phyloP scores from a whole-genome alignment of 352 stramenopile genomes.

The Pythium grandisporangium region DNA sequence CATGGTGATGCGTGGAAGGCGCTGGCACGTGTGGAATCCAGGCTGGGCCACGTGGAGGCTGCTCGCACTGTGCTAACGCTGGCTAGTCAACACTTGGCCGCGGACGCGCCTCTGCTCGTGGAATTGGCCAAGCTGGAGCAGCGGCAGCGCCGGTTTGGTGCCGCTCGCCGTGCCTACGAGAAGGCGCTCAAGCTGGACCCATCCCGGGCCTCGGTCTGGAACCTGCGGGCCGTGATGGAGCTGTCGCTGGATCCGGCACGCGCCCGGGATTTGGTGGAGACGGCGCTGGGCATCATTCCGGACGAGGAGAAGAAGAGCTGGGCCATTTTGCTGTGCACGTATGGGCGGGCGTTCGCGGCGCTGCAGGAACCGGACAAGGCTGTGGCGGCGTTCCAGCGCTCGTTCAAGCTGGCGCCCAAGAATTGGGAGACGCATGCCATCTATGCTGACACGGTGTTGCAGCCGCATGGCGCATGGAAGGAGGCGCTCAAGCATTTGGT shows the following conservation, averaged over 20 bases:
- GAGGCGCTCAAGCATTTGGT: conserved; percentile 70
- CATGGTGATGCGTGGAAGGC: conserved; percentile 58
- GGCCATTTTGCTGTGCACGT: conserved; percentile 82
- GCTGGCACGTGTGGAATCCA: conserved; percentile 53
- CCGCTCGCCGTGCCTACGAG: conserved; percentile 52
- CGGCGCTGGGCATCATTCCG: conserved; percentile 48
- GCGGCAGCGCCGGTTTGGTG: conserved; percentile 41
- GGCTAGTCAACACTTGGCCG: conserved; percentile 57
- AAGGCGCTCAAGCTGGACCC: conserved; percentile 67
- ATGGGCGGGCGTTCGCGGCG: conserved; percentile 59
- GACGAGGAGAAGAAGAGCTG: conserved; percentile 77
- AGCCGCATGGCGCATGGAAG: conserved; percentile 57
- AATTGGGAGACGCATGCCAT: conserved; percentile 84
- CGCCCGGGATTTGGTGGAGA: conserved; percentile 70
- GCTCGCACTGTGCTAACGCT: conserved; percentile 54
- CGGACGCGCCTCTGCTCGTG: conserved; percentile 58
- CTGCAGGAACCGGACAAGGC: conserved; percentile 64
- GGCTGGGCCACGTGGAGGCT: conserved; percentile 46
- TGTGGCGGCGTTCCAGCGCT: conserved; percentile 70
- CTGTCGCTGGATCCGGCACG: conserved; percentile 50
- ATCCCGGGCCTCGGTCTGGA: conserved; percentile 63
- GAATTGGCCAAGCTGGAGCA: conserved; percentile 81
- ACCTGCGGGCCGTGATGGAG: conserved; percentile 73
- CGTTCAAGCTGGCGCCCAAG: conserved; percentile 67
- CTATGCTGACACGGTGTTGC: conserved; percentile 67